Conservation (phyloP, 2,329 filamentous ascomycete species). For the Beauveria sp. region DNA sequence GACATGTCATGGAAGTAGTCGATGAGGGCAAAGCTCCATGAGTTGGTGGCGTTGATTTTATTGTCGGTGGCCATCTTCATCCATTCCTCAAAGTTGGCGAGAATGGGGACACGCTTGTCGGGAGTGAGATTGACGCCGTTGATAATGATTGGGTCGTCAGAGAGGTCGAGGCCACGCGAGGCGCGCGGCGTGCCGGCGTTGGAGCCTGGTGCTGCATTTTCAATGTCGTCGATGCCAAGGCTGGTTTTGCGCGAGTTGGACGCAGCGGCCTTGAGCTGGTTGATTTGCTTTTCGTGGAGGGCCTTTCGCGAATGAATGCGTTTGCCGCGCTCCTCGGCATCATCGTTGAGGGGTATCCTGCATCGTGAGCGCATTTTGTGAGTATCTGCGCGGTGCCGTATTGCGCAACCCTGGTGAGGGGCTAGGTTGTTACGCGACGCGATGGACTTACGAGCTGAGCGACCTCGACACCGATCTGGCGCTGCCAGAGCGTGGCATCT, state of each 20-base stretch:
- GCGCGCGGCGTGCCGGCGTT: conserved; percentile 45
- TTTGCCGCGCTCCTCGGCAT: conserved; percentile 82
- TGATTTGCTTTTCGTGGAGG: conserved; percentile 83
- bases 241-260: conserved; percentile 61
- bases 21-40: conserved; percentile 99
- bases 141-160: conserved; percentile 55
- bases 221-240: conserved; percentile 50
- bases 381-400: background rate
- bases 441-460: conserved; percentile 10
- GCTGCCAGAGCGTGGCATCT: conserved; percentile 42
- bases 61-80: conserved; percentile 99
- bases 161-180: conserved; percentile 32
- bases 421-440: conserved; percentile 13
- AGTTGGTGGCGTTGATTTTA: conserved; percentile 96
- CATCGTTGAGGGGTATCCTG: conserved; percentile 94
- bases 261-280: conserved; percentile 66
- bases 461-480: conserved; percentile 39
- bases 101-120: conserved; percentile 89
- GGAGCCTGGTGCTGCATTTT: conserved; percentile 48
- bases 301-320: conserved; percentile 82
- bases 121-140: conserved; percentile 76
- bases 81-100: conserved; percentile 99
- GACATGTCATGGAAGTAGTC: conserved; percentile 99
- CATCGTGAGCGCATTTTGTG: background rate
- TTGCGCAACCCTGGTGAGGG: conserved; percentile 12